These are phyloP conservation scores for Chaetomiaceae sp. DNA, from an alignment of 2,329 filamentous ascomycete species.

Conservation along the genomic window DNA sequence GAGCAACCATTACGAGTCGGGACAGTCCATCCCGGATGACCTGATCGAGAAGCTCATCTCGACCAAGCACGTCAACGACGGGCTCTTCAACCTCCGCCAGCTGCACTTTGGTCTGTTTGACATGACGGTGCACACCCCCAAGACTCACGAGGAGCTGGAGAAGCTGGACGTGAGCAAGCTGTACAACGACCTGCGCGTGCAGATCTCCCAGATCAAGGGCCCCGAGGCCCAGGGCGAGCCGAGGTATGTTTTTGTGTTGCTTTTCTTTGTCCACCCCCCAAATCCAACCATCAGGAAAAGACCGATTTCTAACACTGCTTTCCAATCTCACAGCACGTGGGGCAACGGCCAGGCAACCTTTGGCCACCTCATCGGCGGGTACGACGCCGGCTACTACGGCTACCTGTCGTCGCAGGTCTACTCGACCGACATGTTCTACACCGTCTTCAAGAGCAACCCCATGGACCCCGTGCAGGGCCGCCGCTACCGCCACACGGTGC, in stretches of 20 bases:
- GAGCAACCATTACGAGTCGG: slow-evolving; percentile 67
- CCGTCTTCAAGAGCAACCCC: slow-evolving; percentile 70
- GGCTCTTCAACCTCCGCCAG: slow-evolving; percentile 72
- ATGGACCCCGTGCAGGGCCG: slow-evolving; percentile 72
- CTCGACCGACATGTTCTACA: slow-evolving; percentile 81
- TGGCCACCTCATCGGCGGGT: slow-evolving; percentile 77
- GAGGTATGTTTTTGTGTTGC: slow-evolving; percentile 38
- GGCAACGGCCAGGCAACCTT: slow-evolving; percentile 76
- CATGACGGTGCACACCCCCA: slow-evolving; percentile 72
- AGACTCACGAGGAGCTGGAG: slow-evolving; percentile 64
- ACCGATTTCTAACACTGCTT: neutral
- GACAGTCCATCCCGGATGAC: slow-evolving; percentile 67
- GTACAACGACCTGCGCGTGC: slow-evolving; percentile 67
- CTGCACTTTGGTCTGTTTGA: slow-evolving; percentile 79
- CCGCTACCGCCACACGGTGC: slow-evolving; percentile 70
- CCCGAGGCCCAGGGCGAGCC: slow-evolving; percentile 60
- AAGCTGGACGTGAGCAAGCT: slow-evolving; percentile 58
- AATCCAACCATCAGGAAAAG: neutral
- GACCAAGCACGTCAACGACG: slow-evolving; percentile 77
- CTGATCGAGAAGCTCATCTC: slow-evolving; percentile 68
- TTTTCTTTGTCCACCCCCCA: neutral
- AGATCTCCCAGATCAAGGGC: slow-evolving; percentile 70
- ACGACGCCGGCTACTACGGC: slow-evolving; percentile 80
- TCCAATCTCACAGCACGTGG: slow-evolving; percentile 53
- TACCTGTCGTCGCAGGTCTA: slow-evolving; percentile 74